Percentiles rank a stretch among this genome's conserved stretches.
Conservation (phyloP, 441 rosid genomes). For the Melastoma candidum region DNA sequence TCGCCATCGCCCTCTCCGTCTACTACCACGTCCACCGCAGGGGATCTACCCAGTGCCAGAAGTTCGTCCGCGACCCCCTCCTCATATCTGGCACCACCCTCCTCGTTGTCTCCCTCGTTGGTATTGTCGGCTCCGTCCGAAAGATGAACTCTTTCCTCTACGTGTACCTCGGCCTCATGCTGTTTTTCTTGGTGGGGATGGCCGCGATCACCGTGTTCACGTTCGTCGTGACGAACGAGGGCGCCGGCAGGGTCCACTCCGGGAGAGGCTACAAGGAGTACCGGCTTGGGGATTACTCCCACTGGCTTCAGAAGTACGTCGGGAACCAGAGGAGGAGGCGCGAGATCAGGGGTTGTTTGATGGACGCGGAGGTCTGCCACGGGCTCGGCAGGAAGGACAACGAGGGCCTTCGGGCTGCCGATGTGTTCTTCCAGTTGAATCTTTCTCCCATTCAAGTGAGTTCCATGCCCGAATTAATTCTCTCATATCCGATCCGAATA, state of each 20-base stretch:
- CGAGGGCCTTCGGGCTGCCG: neutral
- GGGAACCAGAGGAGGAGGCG: constrained; percentile 40
- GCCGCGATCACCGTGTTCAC: constrained; percentile 28
- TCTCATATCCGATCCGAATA: too few species aligned
- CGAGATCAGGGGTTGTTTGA: constrained; percentile 35
- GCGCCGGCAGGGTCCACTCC: constrained; percentile 27
- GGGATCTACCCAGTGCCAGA: constrained; percentile 26
- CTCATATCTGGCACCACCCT: constrained; percentile 28
- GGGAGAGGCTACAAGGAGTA: constrained; percentile 37
- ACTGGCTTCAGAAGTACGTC: constrained; percentile 37
- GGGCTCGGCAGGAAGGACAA: constrained; percentile 5
- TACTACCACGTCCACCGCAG: constrained; percentile 21
- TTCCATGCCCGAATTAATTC: neutral
- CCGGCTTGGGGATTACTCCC: constrained; percentile 31
- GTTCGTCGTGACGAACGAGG: constrained; percentile 33
- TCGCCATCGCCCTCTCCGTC: constrained; percentile 15
- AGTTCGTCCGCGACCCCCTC: constrained; percentile 26
- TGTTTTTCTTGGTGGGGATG: constrained; percentile 28
- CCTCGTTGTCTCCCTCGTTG: constrained; percentile 31
- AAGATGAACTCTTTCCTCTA: constrained; percentile 24
- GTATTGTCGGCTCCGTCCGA: constrained; percentile 37
- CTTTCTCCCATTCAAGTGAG: constrained; percentile 26
- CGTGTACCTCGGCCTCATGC: constrained; percentile 32
- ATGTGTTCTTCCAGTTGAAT: constrained; percentile 11
- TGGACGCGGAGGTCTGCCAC: constrained; percentile 29